These are phyloP conservation scores for Pythium sukuiense DNA, from an alignment of 352 stramenopile genomes.

Conservation along the genomic window DNA sequence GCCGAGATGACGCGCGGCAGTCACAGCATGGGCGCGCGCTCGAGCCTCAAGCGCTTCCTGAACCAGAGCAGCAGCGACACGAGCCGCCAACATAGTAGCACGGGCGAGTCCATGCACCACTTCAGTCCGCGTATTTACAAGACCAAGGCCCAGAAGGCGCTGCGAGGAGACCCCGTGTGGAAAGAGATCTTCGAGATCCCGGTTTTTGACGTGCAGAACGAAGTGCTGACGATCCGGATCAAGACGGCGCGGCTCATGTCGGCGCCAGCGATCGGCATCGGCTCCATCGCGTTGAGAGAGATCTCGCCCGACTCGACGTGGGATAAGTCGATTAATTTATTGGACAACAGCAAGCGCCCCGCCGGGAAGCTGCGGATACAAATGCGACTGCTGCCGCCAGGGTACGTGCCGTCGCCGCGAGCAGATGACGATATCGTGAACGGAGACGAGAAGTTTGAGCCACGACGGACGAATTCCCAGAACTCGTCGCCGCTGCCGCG, in stretches of 20 bases:
- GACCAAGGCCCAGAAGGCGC: constrained; percentile 65
- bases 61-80: constrained; percentile 30
- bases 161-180: constrained; percentile 51
- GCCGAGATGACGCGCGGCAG: constrained; percentile 44
- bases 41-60: constrained; percentile 37
- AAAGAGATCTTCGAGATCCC: constrained; percentile 82
- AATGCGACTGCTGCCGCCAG: constrained; percentile 41
- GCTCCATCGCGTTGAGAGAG: constrained; percentile 45
- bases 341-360: constrained; percentile 45
- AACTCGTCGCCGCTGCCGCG: constrained; percentile 5
- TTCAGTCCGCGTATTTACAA: constrained; percentile 50
- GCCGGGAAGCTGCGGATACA: constrained; percentile 67
- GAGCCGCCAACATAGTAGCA: constrained; percentile 2
- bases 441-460: constrained; percentile 9
- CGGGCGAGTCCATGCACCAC: neutral
- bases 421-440: constrained; percentile 9
- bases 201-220: constrained; percentile 39
- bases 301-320: constrained; percentile 42
- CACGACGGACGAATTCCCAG: constrained; percentile 14
- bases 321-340: constrained; percentile 64
- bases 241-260: constrained; percentile 74
- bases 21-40: constrained; percentile 19
- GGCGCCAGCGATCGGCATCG: constrained; percentile 51
- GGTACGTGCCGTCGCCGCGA: neutral
- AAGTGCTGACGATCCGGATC: constrained; percentile 70